Percentiles rank a stretch among this genome's conserved stretches.
Conservation (phyloP, 2,329 filamentous ascomycete genomes). For the Talaromyces sp. region DNA sequence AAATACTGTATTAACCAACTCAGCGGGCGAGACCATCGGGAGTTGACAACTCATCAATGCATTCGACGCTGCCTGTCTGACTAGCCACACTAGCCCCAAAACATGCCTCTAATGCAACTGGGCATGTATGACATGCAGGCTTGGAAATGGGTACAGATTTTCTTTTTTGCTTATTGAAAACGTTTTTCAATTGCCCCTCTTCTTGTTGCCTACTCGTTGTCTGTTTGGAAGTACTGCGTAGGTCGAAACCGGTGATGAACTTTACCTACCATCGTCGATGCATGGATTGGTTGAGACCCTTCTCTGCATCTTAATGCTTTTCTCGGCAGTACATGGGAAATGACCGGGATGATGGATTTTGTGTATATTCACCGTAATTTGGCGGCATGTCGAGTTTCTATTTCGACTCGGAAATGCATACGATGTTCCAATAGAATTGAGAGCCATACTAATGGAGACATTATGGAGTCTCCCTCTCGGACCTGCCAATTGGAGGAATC, state of each 20-base stretch:
- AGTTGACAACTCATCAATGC: constrained; percentile 75
- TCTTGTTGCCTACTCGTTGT: neutral
- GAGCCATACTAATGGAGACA: neutral
- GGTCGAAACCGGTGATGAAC: neutral
- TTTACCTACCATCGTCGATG: neutral
- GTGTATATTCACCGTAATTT: neutral
- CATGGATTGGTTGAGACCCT: neutral
- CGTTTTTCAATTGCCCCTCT: neutral
- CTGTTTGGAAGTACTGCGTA: no score
- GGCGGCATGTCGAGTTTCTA: neutral
- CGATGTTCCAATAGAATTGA: neutral
- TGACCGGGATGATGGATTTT: neutral
- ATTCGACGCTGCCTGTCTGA: constrained; percentile 49
- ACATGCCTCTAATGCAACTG: constrained; percentile 2
- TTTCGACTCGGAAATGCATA: neutral
- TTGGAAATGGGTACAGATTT: neutral
- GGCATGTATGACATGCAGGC: constrained; percentile 13
- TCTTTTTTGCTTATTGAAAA: neutral
- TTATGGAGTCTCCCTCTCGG: neutral
- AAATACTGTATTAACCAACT: neutral
- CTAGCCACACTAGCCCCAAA: constrained; percentile 10
- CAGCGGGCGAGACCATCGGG: constrained; percentile 53
- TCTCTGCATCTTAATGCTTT: neutral
- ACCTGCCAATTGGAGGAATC: neutral
- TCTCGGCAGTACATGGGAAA: neutral